Evolutionary conservation across 1,284 basidiomycete species (phyloP), one percentile per base, ranked within the genome.

Genomic region (Taiwanofungus camphoratus): DNA sequence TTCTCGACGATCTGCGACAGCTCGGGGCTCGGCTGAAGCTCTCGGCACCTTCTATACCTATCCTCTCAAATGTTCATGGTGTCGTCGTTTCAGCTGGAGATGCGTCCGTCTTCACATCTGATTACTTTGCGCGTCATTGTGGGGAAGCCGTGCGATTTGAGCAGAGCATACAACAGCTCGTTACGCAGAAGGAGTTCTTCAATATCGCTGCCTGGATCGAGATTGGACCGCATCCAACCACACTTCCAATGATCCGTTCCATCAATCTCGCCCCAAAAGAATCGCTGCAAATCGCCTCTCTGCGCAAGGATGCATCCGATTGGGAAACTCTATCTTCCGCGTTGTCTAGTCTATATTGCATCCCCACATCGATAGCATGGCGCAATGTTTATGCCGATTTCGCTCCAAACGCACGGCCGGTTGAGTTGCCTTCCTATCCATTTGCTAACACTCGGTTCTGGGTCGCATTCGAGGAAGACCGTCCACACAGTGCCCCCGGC

Each of bases 81-180:
- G 54, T 57, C 1, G 58, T 83, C 12, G 62, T 85, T 15, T 51
- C 59, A n/a, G 67, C 76, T 0, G 79, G 77, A 1, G 76, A 82
- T 44, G 49, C 52, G 1, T 55, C 59, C 1, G 64, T 72, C 2
- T 80, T 81, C 59, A 64, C 64, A 41, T 40, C 68, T 0, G 65
- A 66, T 24, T 85, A 85, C 57, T 75, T 85, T 42, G 60, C 69
- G 15, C 70, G 66, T 18, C 83, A 87, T 49, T 82, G 77, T 51
- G 62, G 62, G 1, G 65, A 75, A 42, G 77, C 81, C n/a, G 80
- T 83, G 16, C 66, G 63, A 15, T 84, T 87, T 48, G 63, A 69
- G 5, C 62, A 67, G 27, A 76, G 74, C 11, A 57, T 84, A 2
- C 57, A 55, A 12, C 59, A 67, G 2, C 63, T 79, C 5, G 29